phyloP scores from a whole-genome alignment of 148 eudicot species.

The Vaccinium myrtillus region DNA sequence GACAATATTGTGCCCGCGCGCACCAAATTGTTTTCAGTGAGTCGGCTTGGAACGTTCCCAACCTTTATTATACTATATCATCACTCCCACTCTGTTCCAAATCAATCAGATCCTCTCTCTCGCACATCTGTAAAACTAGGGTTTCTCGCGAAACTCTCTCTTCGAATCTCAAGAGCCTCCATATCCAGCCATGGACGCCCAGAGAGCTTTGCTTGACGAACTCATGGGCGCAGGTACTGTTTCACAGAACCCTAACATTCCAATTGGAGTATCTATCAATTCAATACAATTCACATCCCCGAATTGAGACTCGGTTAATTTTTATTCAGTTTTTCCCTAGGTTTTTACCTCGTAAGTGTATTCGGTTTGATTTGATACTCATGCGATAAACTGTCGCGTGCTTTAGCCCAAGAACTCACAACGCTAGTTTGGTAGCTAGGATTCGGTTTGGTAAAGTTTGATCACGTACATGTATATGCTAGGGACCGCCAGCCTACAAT shows the following conservation, averaged over 20 bases:
- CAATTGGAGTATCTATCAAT: neutral
- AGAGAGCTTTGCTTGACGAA: slow-evolving; percentile 97
- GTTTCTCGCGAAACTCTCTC: neutral
- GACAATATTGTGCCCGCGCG: too few species aligned
- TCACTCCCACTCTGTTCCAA: neutral
- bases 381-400: neutral
- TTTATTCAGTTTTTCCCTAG: neutral
- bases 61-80: neutral
- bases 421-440: neutral
- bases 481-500: neutral
- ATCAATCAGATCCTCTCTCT: neutral
- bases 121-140: neutral
- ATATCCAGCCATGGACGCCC: slow-evolving; percentile 80
- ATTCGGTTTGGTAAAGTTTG: neutral
- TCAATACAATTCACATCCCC: neutral
- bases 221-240: slow-evolving; percentile 91
- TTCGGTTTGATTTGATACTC: neutral
- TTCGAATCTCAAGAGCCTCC: slow-evolving; percentile 5
- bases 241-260: neutral
- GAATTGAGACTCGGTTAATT: neutral
- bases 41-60: neutral
- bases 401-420: neutral
- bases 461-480: neutral
- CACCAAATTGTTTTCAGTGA: too few species aligned
- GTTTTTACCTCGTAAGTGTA: neutral